Evolutionary conservation across 1,284 basidiomycete genomes (phyloP).

Genomic region (Pseudozyma sp.): DNA sequence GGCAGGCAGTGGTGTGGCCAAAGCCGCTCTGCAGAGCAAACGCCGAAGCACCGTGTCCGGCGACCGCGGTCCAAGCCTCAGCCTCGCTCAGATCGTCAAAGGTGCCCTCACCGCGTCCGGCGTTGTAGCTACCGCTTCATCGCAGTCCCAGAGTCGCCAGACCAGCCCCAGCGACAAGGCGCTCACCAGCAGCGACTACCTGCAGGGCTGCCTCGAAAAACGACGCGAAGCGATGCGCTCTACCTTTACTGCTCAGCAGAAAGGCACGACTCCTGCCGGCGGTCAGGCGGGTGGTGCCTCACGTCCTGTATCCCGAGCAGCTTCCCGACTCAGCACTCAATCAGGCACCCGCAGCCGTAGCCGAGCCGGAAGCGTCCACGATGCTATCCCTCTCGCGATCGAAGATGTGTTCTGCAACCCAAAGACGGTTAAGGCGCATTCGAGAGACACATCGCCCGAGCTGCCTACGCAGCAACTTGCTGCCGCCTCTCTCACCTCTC

Average conservation of each 20-base stretch:
- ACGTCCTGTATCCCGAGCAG: constrained; percentile 39
- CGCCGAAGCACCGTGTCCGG: constrained; percentile 49
- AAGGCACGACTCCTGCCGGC: constrained; percentile 32
- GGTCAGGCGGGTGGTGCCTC: constrained; percentile 14
- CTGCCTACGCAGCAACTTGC: constrained; percentile 33
- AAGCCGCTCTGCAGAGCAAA: constrained; percentile 47
- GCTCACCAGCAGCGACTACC: constrained; percentile 31
- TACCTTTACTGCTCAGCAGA: constrained; percentile 53
- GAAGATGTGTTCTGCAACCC: constrained; percentile 61
- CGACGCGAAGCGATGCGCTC: constrained; percentile 54
- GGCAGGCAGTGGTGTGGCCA: constrained; percentile 32
- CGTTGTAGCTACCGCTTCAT: constrained; percentile 31
- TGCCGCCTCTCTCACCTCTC: constrained; percentile 7
- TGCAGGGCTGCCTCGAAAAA: constrained; percentile 50
- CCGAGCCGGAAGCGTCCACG: constrained; percentile 60
- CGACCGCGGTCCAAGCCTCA: constrained; percentile 40
- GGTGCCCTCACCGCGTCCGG: constrained; percentile 43
- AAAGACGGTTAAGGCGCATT: constrained; percentile 38
- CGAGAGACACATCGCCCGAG: constrained; percentile 39
- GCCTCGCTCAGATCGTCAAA: constrained; percentile 50
- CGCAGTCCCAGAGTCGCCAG: constrained; percentile 25
- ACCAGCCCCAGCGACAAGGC: constrained; percentile 36
- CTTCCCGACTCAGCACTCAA: constrained; percentile 49
- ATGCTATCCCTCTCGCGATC: constrained; percentile 56
- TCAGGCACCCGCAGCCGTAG: constrained; percentile 48